These are phyloP conservation scores for Cordyceps cicadae DNA, from an alignment of 2,329 filamentous ascomycete genomes.

Conservation along the genomic window DNA sequence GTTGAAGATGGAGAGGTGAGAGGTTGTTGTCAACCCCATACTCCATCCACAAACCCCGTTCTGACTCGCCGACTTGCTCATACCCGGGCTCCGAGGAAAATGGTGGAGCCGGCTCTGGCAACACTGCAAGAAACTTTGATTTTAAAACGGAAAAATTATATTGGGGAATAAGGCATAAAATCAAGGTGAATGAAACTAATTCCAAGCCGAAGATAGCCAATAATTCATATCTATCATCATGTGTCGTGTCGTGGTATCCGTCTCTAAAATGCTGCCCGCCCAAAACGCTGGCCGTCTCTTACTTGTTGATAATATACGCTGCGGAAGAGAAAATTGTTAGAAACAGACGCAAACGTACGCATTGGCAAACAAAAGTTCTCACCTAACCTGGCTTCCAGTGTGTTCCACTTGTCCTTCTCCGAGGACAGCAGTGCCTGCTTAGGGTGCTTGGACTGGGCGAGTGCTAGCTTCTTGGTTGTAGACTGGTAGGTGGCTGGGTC, in stretches of 20 bases:
- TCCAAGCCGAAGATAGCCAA: neutral
- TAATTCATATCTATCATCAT: neutral
- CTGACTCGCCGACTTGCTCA: neutral
- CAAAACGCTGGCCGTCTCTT: neutral
- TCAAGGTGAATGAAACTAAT: neutral
- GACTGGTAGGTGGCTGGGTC: neutral
- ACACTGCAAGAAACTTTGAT: neutral
- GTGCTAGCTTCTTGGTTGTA: neutral
- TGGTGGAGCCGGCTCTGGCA: neutral
- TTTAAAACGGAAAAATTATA: neutral
- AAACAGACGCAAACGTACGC: neutral
- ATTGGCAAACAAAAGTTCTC: neutral
- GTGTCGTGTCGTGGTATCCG: conserved; percentile 2
- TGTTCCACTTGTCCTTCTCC: conserved; percentile 5
- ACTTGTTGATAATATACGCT: conserved; percentile 9
- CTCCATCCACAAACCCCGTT: neutral
- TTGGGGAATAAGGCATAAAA: neutral
- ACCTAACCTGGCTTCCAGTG: conserved; percentile 8
- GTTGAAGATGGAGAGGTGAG: no score
- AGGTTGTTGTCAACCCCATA: neutral
- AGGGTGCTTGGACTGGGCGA: neutral
- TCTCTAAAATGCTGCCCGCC: neutral
- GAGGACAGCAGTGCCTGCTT: neutral
- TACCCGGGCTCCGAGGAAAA: neutral
- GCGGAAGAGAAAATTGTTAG: neutral